Percentiles rank a stretch among this genome's conserved stretches.
Conservation (phyloP, 441 rosid species). For the Erysimum pusillum region DNA sequence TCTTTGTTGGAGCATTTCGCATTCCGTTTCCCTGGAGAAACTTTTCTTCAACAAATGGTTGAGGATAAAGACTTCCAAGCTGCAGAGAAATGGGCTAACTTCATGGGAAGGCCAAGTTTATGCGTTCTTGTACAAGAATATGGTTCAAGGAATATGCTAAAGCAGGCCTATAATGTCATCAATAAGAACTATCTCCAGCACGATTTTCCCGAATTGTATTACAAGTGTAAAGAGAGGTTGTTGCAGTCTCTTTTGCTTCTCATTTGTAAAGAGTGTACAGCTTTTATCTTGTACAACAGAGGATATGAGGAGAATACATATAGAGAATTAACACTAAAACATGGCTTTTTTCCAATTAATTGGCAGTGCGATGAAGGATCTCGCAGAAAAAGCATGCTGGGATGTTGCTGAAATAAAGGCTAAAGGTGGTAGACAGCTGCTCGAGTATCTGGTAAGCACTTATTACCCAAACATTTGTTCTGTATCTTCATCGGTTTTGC, state of each 20-base stretch:
- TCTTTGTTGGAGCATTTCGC: constrained; percentile 82
- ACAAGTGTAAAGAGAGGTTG: constrained; percentile 83
- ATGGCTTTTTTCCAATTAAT: constrained; percentile 21
- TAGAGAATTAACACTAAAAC: constrained; percentile 6
- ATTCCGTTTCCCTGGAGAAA: constrained; percentile 72
- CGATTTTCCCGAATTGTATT: constrained; percentile 76
- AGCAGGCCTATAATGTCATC: constrained; percentile 72
- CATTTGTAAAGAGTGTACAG: background rate
- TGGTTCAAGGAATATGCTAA: constrained; percentile 72
- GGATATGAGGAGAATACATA: constrained; percentile 2
- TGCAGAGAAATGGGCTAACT: constrained; percentile 93
- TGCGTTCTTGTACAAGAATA: constrained; percentile 75
- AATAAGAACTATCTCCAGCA: constrained; percentile 76
- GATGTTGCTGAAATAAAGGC: constrained; percentile 88
- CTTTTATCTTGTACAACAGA: constrained; percentile 13
- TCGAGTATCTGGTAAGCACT: constrained; percentile 75
- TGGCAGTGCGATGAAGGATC: constrained; percentile 73
- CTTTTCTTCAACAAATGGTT: constrained; percentile 81
- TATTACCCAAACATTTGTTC: background rate
- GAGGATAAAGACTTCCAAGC: constrained; percentile 73
- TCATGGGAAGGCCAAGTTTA: constrained; percentile 86
- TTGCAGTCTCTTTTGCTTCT: constrained; percentile 26
- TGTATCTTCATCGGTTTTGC: constrained; percentile 9
- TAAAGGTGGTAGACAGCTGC: constrained; percentile 66
- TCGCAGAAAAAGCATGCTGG: constrained; percentile 93